These are phyloP conservation scores for Globisporangium cystogenes DNA, from an alignment of 352 stramenopile species.

Conservation along the genomic window DNA sequence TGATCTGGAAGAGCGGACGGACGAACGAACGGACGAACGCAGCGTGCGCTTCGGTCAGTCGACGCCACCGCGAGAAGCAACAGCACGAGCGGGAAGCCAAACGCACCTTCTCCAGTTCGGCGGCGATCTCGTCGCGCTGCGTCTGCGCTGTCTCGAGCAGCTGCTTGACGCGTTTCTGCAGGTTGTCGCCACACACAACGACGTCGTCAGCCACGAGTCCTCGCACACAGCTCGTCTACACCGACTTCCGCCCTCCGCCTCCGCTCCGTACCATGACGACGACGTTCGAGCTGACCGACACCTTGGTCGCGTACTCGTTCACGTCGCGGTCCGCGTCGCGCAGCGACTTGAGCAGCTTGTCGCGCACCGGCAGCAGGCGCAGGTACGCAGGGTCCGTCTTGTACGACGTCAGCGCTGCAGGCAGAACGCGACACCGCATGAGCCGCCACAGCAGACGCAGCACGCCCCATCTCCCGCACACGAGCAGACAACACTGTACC, in stretches of 20 bases:
- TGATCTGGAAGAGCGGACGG: constrained; percentile 23
- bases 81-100: neutral
- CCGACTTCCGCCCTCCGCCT: too few relatives aligned
- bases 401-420: constrained; percentile 29
- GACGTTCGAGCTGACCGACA: constrained; percentile 75
- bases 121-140: constrained; percentile 25
- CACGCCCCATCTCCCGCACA: neutral
- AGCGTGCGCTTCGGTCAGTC: neutral
- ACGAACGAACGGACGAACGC: neutral
- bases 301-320: constrained; percentile 53
- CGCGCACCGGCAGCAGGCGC: constrained; percentile 51
- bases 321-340: constrained; percentile 63
- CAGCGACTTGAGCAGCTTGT: constrained; percentile 63
- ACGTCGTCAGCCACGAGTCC: neutral
- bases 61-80: neutral
- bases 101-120: constrained; percentile 34
- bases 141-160: constrained; percentile 64
- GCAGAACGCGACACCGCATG: neutral
- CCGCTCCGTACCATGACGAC: constrained; percentile 62
- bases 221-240: too few relatives aligned
- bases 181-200: neutral
- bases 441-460: neutral
- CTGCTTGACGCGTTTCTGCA: constrained; percentile 78
- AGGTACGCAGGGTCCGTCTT: constrained; percentile 62
- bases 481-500: constrained; percentile 1